Percentiles rank a stretch among this genome's conserved stretches.
Conservation (phyloP, 176 grass and related monocot genomes). For the Hyparrhenia diplandra region DNA sequence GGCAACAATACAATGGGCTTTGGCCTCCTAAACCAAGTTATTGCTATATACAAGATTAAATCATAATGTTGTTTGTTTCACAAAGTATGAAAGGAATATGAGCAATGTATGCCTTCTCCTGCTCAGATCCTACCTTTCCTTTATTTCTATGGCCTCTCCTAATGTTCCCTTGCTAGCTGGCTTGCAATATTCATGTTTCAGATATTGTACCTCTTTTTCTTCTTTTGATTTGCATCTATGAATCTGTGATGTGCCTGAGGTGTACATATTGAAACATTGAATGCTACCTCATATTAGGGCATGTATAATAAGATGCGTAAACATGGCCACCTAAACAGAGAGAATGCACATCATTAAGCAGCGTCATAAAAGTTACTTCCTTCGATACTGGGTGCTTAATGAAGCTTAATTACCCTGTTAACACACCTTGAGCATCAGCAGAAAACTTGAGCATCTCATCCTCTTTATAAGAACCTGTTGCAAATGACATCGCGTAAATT, state of each 20-base stretch:
- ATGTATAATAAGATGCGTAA: not conserved
- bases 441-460: not conserved
- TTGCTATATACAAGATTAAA: not conserved
- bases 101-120: not conserved
- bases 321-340: not conserved
- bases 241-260: not conserved
- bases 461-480: not conserved
- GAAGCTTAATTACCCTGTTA: not conserved
- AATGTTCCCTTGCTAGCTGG: not conserved
- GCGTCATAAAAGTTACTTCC: not conserved
- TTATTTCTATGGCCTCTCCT: not conserved
- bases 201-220: not conserved
- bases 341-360: not conserved
- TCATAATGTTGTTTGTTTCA: not conserved
- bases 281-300: not conserved
- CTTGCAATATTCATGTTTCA: not conserved
- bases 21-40: not conserved
- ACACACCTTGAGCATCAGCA: not conserved
- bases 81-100: not conserved
- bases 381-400: not conserved
- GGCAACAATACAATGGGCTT: not conserved
- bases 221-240: not conserved
- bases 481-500: not conserved
- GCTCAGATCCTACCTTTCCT: not conserved
- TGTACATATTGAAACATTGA: not conserved